These are phyloP conservation scores for Chaetothyriales sp. DNA, from an alignment of 2,329 filamentous ascomycete genomes.

Conservation along the genomic window DNA sequence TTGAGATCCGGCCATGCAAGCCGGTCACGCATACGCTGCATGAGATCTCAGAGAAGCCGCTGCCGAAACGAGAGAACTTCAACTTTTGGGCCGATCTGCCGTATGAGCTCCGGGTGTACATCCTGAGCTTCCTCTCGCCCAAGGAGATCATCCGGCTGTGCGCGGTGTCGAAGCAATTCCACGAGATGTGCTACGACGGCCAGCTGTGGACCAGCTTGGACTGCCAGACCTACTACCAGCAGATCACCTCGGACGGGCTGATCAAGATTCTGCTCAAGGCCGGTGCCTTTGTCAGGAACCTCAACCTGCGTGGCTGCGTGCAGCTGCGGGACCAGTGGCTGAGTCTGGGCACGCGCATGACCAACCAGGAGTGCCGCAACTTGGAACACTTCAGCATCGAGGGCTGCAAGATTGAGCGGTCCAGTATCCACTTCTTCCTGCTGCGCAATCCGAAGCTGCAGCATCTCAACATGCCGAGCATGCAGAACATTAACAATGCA, in stretches of 20 bases:
- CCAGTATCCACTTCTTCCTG: conserved; percentile 61
- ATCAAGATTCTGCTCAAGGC: conserved; percentile 71
- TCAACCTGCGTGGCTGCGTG: conserved; percentile 82
- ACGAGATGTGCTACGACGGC: conserved; percentile 79
- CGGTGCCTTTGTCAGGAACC: conserved; percentile 75
- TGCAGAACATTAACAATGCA: conserved; percentile 63
- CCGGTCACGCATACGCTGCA: conserved; percentile 9
- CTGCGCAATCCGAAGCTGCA: conserved; percentile 62
- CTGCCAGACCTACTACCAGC: conserved; percentile 68
- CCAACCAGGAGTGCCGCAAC: conserved; percentile 65
- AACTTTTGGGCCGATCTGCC: conserved; percentile 73
- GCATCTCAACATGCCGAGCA: conserved; percentile 74
- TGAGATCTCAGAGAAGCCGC: conserved; percentile 20
- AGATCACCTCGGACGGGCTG: conserved; percentile 71
- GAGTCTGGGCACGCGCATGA: conserved; percentile 50
- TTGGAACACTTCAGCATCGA: conserved; percentile 77
- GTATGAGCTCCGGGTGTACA: conserved; percentile 61
- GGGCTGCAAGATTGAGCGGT: conserved; percentile 72
- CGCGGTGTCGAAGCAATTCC: conserved; percentile 60
- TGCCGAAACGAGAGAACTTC: conserved; percentile 29
- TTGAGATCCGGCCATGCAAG: conserved; percentile 38
- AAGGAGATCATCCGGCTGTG: conserved; percentile 70
- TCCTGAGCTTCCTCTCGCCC: conserved; percentile 61
- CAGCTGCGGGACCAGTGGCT: conserved; percentile 73
- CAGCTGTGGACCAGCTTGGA: conserved; percentile 83